phyloP scores from a whole-genome alignment of 2,329 filamentous ascomycete species.

The Cadophora gregata region DNA sequence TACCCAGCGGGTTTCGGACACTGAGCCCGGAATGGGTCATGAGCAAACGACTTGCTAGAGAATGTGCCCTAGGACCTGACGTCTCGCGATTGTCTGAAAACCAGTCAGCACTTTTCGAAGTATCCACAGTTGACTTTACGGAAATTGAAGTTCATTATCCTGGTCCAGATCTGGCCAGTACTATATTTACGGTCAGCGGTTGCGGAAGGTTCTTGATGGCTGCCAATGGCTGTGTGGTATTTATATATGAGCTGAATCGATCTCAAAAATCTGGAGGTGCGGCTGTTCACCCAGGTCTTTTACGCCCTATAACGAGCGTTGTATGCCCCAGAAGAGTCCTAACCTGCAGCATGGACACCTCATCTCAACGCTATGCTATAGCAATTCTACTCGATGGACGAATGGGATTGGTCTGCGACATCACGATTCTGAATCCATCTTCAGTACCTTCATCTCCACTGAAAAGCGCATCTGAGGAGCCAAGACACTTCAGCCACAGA shows the following conservation, averaged over 20 bases:
- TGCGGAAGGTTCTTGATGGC: slow-evolving; percentile 65
- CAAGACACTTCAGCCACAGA: not conserved
- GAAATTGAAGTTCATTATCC: slow-evolving; percentile 42
- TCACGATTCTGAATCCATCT: slow-evolving; percentile 43
- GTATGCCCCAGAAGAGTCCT: slow-evolving; percentile 62
- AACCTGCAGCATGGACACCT: slow-evolving; percentile 67
- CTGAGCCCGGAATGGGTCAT: slow-evolving; percentile 40
- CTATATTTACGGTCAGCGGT: slow-evolving; percentile 53
- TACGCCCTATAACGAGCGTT: slow-evolving; percentile 57
- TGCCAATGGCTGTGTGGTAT: slow-evolving; percentile 58
- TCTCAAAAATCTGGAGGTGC: slow-evolving; percentile 24
- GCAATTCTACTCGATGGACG: slow-evolving; percentile 65
- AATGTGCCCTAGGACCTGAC: slow-evolving; percentile 47
- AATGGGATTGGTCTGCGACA: slow-evolving; percentile 65
- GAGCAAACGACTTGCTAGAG: slow-evolving; percentile 51
- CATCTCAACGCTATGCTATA: slow-evolving; percentile 58
- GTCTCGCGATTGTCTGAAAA: slow-evolving; percentile 29
- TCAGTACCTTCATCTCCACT: not conserved
- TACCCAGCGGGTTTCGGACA: slow-evolving; percentile 34
- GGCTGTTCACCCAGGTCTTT: slow-evolving; percentile 35
- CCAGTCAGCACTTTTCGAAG: slow-evolving; percentile 44
- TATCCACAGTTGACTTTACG: slow-evolving; percentile 48
- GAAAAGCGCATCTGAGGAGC: not conserved
- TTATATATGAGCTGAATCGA: slow-evolving; percentile 55
- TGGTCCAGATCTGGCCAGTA: slow-evolving; percentile 33